Percentiles rank a stretch among this genome's conserved stretches.
Evolutionary conservation across 805 yeast genomes (phyloP).

Genomic region (Kazachstania kunashirensis): DNA sequence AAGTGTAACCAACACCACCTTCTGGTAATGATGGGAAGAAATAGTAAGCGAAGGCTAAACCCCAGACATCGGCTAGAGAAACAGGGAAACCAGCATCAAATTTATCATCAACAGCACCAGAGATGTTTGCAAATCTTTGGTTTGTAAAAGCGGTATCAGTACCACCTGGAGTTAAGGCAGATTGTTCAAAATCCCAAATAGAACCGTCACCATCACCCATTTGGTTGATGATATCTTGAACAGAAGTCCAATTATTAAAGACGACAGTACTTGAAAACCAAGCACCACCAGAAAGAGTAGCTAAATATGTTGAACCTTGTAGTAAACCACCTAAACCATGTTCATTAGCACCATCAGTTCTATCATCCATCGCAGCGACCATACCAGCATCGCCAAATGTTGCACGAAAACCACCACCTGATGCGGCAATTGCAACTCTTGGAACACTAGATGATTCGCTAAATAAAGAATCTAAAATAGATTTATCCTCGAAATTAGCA

Average conservation of each 20-base stretch:
- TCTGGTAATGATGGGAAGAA: slow-evolving; percentile 52
- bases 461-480: slow-evolving; percentile 16
- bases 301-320: slow-evolving; percentile 57
- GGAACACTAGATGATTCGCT: slow-evolving; percentile 26
- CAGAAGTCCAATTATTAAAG: slow-evolving; percentile 62
- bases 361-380: slow-evolving; percentile 69
- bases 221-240: slow-evolving; percentile 44
- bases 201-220: slow-evolving; percentile 28
- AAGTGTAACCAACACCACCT: slow-evolving; percentile 55
- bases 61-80: slow-evolving; percentile 71
- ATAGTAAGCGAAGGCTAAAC: slow-evolving; percentile 62
- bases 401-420: slow-evolving; percentile 90
- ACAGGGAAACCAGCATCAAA: slow-evolving; percentile 55
- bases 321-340: slow-evolving; percentile 64
- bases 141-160: slow-evolving; percentile 42
- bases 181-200: slow-evolving; percentile 63
- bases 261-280: slow-evolving; percentile 68
- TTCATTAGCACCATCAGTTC: slow-evolving; percentile 46
- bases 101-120: slow-evolving; percentile 43
- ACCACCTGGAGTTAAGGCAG: slow-evolving; percentile 57
- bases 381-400: slow-evolving; percentile 85
- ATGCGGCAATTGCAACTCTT: slow-evolving; percentile 51
- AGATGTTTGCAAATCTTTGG: slow-evolving; percentile 42
- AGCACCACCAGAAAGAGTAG: slow-evolving; percentile 77
- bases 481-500: slow-evolving; percentile 15